Percentiles rank a stretch among this genome's conserved stretches.
phyloP scores from a whole-genome alignment of 164 flowering plant genomes.

The Vitis cinerea region DNA sequence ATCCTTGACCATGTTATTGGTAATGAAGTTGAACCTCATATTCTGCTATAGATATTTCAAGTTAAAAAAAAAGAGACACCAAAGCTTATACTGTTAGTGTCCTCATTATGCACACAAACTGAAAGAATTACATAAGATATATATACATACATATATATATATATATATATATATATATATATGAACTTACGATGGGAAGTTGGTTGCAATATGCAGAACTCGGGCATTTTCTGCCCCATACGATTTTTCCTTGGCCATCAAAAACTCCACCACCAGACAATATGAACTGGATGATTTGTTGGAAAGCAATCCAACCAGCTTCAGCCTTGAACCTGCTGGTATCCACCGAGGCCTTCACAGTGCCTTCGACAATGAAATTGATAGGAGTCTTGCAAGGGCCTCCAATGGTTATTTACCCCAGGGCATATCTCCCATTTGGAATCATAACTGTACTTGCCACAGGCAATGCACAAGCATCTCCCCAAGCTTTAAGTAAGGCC shows the following conservation, averaged over 20 bases:
- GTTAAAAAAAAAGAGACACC: too few species aligned
- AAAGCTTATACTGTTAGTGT: too few species aligned
- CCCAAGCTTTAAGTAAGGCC: slow-evolving; percentile 27
- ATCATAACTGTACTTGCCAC: slow-evolving; percentile 17
- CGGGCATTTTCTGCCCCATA: slow-evolving; percentile 21
- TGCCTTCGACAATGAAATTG: too few species aligned
- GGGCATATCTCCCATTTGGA: slow-evolving; percentile 20
- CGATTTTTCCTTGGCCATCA: slow-evolving; percentile 20
- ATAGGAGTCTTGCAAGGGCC: slow-evolving; percentile 11
- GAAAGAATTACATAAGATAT: too few species aligned
- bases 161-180: too few species aligned
- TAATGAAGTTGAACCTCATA: too few species aligned
- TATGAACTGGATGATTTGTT: not conserved
- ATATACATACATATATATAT: too few species aligned
- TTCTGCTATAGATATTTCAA: too few species aligned
- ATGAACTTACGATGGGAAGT: slow-evolving; percentile 4
- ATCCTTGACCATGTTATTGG: too few species aligned
- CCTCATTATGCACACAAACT: too few species aligned
- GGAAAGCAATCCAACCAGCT: slow-evolving; percentile 17
- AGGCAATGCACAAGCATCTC: slow-evolving; percentile 22
- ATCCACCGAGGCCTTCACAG: too few species aligned
- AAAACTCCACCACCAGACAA: slow-evolving; percentile 24
- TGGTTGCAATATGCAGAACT: slow-evolving; percentile 2
- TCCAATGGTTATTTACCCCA: slow-evolving; percentile 8
- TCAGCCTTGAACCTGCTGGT: slow-evolving; percentile 1